Evolutionary conservation across 129 eudicot species (phyloP).

Genomic region (Artemisia tridentata): DNA sequence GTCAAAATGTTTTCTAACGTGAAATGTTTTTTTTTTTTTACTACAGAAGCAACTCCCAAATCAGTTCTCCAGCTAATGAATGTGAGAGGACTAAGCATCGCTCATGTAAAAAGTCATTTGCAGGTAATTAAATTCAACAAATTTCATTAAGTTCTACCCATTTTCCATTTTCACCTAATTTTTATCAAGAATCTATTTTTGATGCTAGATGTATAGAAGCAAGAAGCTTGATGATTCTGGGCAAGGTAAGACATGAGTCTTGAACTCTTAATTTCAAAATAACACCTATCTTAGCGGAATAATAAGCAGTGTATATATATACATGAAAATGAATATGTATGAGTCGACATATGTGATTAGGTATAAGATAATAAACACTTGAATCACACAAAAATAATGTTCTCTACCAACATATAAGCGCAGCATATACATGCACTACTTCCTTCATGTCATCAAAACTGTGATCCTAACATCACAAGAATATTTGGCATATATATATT

Average conservation of each 20-base stretch:
- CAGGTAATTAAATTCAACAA: constrained; percentile 47
- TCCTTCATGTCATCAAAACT: no score
- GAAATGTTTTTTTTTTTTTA: constrained; percentile 18
- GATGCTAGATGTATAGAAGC: constrained; percentile 69
- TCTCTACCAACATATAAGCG: background rate
- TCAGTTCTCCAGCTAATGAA: constrained; percentile 83
- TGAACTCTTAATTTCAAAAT: background rate
- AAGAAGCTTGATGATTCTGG: constrained; percentile 85
- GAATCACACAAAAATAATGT: background rate
- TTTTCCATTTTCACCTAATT: background rate
- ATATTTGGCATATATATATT: no score
- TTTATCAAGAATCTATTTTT: constrained; percentile 6
- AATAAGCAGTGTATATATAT: background rate
- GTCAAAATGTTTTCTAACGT: constrained; percentile 16
- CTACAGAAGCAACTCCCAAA: constrained; percentile 83
- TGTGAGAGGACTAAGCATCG: constrained; percentile 82
- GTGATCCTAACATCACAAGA: no score
- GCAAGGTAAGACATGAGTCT: constrained; percentile 45
- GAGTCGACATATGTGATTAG: no score
- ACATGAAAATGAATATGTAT: no score
- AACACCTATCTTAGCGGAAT: background rate
- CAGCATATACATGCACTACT: no score
- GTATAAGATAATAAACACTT: background rate
- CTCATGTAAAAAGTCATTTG: constrained; percentile 92
- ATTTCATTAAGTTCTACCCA: background rate